phyloP scores from a whole-genome alignment of 306 rosid species.

The Vigna trinervia region DNA sequence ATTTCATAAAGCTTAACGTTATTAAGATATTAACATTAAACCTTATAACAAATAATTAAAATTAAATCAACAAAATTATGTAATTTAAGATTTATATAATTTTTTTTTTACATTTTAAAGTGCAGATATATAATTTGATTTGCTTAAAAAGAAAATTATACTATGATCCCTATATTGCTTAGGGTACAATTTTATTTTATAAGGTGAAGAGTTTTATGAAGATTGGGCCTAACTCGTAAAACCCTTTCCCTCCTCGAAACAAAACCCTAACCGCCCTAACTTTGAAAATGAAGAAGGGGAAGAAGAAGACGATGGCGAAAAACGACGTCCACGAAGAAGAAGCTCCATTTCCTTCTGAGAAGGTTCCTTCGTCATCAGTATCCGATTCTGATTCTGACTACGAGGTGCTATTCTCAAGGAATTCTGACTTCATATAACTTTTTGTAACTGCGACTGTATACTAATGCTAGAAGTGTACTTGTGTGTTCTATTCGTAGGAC shows the following conservation, averaged over 20 bases:
- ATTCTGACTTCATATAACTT: not conserved
- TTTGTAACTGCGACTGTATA: not conserved
- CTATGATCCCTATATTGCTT: no score
- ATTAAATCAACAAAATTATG: no score
- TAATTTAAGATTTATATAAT: no score
- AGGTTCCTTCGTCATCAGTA: constrained; percentile 10
- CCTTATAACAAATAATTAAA: no score
- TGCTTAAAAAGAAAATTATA: no score
- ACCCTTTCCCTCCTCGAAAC: constrained; percentile 27
- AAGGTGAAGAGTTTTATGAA: not conserved
- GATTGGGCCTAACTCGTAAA: not conserved
- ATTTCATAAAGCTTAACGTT: no score
- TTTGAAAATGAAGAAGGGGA: constrained; percentile 19
- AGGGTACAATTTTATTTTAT: not conserved
- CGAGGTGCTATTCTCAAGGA: constrained; percentile 30
- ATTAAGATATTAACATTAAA: no score
- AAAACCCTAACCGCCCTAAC: constrained; percentile 29
- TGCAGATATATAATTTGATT: no score
- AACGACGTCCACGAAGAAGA: not conserved
- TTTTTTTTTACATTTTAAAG: no score
- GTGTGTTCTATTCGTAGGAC: constrained; percentile 36
- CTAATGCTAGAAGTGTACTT: not conserved
- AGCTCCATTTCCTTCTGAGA: not conserved
- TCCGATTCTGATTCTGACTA: constrained; percentile 51
- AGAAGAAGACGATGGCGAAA: constrained; percentile 29